These are phyloP conservation scores for Thermoascus crustaceus DNA, from an alignment of 2,329 filamentous ascomycete genomes.

Conservation along the genomic window DNA sequence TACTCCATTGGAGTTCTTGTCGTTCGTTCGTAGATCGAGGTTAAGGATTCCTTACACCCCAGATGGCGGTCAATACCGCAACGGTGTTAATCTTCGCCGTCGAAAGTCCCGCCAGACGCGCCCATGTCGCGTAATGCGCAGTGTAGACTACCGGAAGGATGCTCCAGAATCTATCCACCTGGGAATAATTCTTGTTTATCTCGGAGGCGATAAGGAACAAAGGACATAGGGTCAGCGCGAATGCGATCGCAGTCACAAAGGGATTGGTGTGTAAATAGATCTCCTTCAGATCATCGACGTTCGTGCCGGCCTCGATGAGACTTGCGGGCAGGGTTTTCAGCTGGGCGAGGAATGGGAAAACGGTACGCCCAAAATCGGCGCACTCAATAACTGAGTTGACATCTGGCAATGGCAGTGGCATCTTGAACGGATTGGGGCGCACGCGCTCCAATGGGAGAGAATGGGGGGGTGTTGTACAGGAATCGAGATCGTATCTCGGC, in stretches of 20 bases:
- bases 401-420: constrained; percentile 59
- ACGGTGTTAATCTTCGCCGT: constrained; percentile 65
- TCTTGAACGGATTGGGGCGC: too few relatives aligned
- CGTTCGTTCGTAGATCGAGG: too few relatives aligned
- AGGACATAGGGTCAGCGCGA: constrained; percentile 61
- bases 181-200: constrained; percentile 89
- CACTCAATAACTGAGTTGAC: constrained; percentile 65
- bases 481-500: too few relatives aligned
- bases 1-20: too few relatives aligned
- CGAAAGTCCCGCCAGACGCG: constrained; percentile 62
- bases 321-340: constrained; percentile 61
- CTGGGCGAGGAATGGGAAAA: constrained; percentile 66
- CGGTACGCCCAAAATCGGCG: constrained; percentile 64
- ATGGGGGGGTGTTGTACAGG: too few relatives aligned
- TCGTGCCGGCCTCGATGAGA: constrained; percentile 52
- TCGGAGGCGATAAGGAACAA: constrained; percentile 71
- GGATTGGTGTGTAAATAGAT: constrained; percentile 84
- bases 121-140: constrained; percentile 75
- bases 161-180: constrained; percentile 89
- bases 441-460: too few relatives aligned
- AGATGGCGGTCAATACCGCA: constrained; percentile 61
- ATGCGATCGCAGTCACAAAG: constrained; percentile 63
- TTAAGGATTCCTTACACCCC: constrained; percentile 63
- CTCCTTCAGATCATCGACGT: constrained; percentile 54
- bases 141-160: constrained; percentile 82